Percentiles rank a stretch among this genome's conserved stretches.
Evolutionary conservation across 768 basidiomycete genomes (phyloP).

Genomic region (Suillus sp.): DNA sequence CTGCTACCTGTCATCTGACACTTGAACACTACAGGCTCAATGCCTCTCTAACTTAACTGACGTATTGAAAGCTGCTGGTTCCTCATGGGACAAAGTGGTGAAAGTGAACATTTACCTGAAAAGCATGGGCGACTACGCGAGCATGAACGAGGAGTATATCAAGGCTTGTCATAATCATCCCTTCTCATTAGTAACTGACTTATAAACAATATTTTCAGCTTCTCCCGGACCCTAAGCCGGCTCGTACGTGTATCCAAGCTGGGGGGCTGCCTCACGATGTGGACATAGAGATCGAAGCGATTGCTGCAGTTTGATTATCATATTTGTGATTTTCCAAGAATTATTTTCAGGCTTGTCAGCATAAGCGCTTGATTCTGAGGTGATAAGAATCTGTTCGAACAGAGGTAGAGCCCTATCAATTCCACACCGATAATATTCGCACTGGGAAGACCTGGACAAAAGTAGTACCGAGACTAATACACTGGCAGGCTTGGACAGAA

Average conservation of each 20-base stretch:
- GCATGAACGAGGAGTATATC: conserved; percentile 61
- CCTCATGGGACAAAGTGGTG: conserved; percentile 60
- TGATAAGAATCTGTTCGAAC: background rate
- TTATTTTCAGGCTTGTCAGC: background rate
- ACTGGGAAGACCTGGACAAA: background rate
- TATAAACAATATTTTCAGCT: conserved; percentile 33
- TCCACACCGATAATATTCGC: background rate
- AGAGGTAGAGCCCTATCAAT: background rate
- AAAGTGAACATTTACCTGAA: conserved; percentile 65
- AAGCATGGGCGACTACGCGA: conserved; percentile 56
- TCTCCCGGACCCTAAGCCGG: conserved; percentile 62
- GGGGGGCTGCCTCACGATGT: conserved; percentile 69
- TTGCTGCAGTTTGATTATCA: conserved; percentile 42
- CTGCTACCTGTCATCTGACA: background rate
- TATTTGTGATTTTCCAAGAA: background rate
- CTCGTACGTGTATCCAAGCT: conserved; percentile 76
- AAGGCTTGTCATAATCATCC: conserved; percentile 37
- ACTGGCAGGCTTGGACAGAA: background rate
- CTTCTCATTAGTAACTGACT: background rate
- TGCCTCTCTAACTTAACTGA: conserved; percentile 57
- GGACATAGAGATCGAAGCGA: conserved; percentile 73
- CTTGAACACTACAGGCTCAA: conserved; percentile 44
- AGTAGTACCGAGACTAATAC: background rate
- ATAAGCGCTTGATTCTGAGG: background rate
- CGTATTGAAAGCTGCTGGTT: conserved; percentile 54